These are phyloP conservation scores for Achlya hypogyna DNA, from an alignment of 352 stramenopile genomes.

Conservation along the genomic window DNA sequence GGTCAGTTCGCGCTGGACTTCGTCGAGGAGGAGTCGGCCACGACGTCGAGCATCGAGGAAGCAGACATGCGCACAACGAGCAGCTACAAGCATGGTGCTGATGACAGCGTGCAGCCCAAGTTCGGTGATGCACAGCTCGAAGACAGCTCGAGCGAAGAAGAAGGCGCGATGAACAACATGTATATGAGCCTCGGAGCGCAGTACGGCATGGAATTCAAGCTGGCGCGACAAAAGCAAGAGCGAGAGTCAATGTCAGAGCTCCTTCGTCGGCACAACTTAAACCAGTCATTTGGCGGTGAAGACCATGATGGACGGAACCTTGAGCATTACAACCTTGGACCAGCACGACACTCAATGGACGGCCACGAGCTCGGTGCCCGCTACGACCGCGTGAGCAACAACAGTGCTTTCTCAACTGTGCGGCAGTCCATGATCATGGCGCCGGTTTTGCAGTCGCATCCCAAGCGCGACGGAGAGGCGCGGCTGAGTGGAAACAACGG, in stretches of 20 bases:
- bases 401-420: neutral
- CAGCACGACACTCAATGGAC: neutral
- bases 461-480: neutral
- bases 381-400: neutral
- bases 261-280: neutral
- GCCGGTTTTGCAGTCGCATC: conserved; percentile 3
- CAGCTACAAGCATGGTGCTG: neutral
- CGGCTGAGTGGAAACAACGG: too few relatives aligned
- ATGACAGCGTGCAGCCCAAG: neutral
- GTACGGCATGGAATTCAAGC: conserved; percentile 8
- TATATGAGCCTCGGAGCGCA: conserved; percentile 19
- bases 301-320: neutral
- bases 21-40: neutral
- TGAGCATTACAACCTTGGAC: neutral
- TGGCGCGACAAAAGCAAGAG: neutral
- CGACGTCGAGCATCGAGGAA: neutral
- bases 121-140: neutral
- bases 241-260: conserved; percentile 2
- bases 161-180: neutral
- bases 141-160: conserved; percentile 12
- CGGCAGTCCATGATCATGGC: conserved; percentile 11
- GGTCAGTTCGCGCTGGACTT: too few relatives aligned
- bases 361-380: neutral
- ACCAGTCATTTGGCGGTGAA: neutral
- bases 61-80: neutral